Evolutionary conservation across 164 flowering plant species (phyloP), one percentile per base, ranked within the genome.

Genomic region (Magnolia sinica): DNA sequence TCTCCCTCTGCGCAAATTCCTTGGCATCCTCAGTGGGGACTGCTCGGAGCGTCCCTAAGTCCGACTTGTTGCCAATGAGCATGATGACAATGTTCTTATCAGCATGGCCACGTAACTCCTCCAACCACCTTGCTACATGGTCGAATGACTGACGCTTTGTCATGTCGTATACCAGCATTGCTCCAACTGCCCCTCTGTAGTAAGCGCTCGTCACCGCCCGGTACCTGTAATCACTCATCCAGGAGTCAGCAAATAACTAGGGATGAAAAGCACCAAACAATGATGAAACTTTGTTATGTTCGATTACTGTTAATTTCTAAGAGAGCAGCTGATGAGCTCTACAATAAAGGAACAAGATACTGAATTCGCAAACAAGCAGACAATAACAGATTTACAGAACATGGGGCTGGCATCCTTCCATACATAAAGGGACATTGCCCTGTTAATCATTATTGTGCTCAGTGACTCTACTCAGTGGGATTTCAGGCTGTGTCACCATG

Each of bases 201-300:
- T 91, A 91, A 73, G 95, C 95, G 75, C 95, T 91, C n/a, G 95
- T 91, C 71, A 91, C 95, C 23, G 95, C 95, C 23, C 95, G 82
- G 74, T 91, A 91, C 88, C 95, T 91, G 81, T 7, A 16, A 5
- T 11, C 37, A 51, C 63, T 19, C 61, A 18, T 55, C 37, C 64
- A 55, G 27, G 64, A 51, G 20, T 22, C 16, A 55, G 61, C 13
- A 55, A 10, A 55, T 55, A 16, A 55, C 13, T 55, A 10, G 61
- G 18, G 18, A 55, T 55, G 13, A 55, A 55, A 6, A 55, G 61
- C 61, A 55, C 13, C 18, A 55, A 16, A 55, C 61, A 2, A 55
- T 16, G 18, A 16, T 10, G 18, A 10, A 55, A 10, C 13, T 55
- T 27, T 27, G 29, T 27, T 27, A 27, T 27, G 29, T 27, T 27